Conservation (phyloP, 2,329 filamentous ascomycete genomes). For the Nemania diffusa region DNA sequence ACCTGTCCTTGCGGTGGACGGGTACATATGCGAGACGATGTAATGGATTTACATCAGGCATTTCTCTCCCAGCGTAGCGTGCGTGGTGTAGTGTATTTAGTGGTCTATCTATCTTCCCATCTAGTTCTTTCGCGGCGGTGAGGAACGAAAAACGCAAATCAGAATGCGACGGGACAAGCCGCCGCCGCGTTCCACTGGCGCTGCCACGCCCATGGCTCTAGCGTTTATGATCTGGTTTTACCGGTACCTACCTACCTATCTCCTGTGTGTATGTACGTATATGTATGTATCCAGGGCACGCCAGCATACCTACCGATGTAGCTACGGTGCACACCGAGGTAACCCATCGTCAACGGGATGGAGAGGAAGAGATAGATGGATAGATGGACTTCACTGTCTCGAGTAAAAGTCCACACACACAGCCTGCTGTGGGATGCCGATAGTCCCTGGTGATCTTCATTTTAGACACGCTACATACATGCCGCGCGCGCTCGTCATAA, state of each 20-base stretch:
- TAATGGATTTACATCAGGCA: constrained; percentile 12
- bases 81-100: neutral
- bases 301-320: neutral
- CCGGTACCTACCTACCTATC: no score
- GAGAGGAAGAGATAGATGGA: neutral
- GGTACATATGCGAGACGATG: constrained; percentile 9
- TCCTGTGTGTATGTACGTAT: no score
- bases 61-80: neutral
- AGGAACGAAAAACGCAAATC: constrained; percentile 4
- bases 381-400: neutral
- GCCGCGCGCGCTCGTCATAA: no score
- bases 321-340: constrained; percentile 9
- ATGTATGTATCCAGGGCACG: neutral
- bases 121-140: neutral
- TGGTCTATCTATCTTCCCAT: neutral
- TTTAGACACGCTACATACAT: constrained; percentile 33
- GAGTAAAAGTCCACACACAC: constrained; percentile 6
- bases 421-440: constrained; percentile 44
- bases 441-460: constrained; percentile 48
- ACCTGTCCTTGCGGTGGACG: neutral
- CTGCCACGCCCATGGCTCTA: neutral
- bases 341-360: neutral
- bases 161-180: neutral
- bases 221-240: neutral
- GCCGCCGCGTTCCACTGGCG: no score